A percentile compares a stretch with the other conserved stretches of the same genome.
Conservation (phyloP, 192 early-diverging fungal genomes). For the Backusella parvicylindrica region DNA sequence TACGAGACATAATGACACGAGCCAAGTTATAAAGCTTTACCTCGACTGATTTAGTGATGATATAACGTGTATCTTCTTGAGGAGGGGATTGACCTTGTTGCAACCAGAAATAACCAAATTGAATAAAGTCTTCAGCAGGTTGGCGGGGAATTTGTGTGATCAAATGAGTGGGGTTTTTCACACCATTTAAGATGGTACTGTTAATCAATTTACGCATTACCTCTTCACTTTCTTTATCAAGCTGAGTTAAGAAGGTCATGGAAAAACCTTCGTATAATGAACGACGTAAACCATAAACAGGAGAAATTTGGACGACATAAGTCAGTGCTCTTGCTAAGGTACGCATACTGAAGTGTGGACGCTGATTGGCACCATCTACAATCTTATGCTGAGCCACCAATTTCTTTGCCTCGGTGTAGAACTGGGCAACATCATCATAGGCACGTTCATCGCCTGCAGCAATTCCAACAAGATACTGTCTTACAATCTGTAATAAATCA, state of each 20-base stretch:
- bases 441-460: conserved; percentile 55
- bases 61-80: conserved; percentile 54
- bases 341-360: conserved; percentile 90
- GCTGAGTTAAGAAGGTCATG: conserved; percentile 95
- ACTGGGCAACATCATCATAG: conserved; percentile 69
- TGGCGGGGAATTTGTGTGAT: conserved; percentile 57
- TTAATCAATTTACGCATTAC: conserved; percentile 53
- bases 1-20: conserved; percentile 85
- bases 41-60: conserved; percentile 86
- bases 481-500: conserved; percentile 82
- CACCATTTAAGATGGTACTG: conserved; percentile 53
- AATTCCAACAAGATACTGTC: conserved; percentile 68
- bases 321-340: conserved; percentile 85
- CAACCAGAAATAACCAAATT: conserved; percentile 90
- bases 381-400: conserved; percentile 68
- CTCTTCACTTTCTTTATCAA: conserved; percentile 66
- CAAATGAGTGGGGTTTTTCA: conserved; percentile 51
- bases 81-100: conserved; percentile 43
- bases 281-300: conserved; percentile 77
- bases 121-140: conserved; percentile 54
- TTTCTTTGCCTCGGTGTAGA: conserved; percentile 75
- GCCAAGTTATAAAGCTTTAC: conserved; percentile 84
- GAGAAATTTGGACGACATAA: conserved; percentile 68
- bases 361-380: conserved; percentile 85
- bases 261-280: conserved; percentile 89